Conservation (phyloP, 2,329 filamentous ascomycete species). For the Aspergillus fijiensis region DNA sequence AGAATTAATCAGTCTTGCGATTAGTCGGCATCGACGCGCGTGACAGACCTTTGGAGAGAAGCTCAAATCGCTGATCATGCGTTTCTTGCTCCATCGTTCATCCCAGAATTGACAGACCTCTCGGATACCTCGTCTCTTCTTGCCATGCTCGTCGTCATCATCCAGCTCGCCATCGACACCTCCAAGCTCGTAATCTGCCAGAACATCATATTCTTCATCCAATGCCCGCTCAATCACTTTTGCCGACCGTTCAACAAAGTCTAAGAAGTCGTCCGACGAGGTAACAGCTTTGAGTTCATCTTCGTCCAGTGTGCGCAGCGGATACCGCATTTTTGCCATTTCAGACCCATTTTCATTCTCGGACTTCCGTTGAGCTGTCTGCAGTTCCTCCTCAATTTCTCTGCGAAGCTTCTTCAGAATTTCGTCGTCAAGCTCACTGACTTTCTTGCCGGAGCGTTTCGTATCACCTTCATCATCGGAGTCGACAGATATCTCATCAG, state of each 20-base stretch:
- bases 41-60: conserved; percentile 78
- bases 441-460: conserved; percentile 75
- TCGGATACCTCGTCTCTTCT: conserved; percentile 54
- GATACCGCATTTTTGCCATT: conserved; percentile 60
- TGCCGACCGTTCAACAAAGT: conserved; percentile 91
- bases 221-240: conserved; percentile 96
- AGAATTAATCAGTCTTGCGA: background rate
- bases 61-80: conserved; percentile 92
- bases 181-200: conserved; percentile 88
- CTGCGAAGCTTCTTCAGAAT: conserved; percentile 77
- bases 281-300: conserved; percentile 91
- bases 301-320: conserved; percentile 72
- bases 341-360: conserved; percentile 38
- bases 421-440: conserved; percentile 83
- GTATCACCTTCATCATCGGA: conserved; percentile 63
- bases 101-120: conserved; percentile 94
- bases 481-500: conserved; percentile 56
- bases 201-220: conserved; percentile 92
- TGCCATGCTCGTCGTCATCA: conserved; percentile 66
- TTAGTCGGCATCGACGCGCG: background rate
- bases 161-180: conserved; percentile 71
- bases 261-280: conserved; percentile 86
- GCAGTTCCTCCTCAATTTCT: conserved; percentile 91
- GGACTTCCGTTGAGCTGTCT: conserved; percentile 59
- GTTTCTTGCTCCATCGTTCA: conserved; percentile 93